Evolutionary conservation across 257 asterid genomes (phyloP), one percentile per base, ranked within the genome.

Genomic region (Solanum dulcamara): DNA sequence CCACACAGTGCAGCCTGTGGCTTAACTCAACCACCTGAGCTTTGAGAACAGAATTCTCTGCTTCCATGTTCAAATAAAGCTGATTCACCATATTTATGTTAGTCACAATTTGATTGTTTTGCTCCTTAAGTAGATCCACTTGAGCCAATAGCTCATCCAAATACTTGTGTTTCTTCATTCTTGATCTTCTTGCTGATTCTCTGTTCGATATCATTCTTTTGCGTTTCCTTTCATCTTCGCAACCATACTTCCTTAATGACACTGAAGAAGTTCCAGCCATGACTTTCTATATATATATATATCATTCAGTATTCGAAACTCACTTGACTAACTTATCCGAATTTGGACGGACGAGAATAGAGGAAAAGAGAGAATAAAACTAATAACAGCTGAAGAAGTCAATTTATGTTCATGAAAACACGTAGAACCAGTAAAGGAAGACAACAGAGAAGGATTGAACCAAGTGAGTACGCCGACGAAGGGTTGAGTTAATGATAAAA

Each of bases 361-460:
- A 32, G 24, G 28, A 2, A 2, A 68, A 35, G 4, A 33, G n/a
- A 33, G 6, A 13, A 62, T 5, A 13, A 62, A 26, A 60, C 6
- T 15, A 32, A 32, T 32, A 15, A 11, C 5, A 74, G 3, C n/a
- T 40, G n/a, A 74, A 42, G 37, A 17, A 50, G 24, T 53, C 2
- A 28, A 51, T 26, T 15, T 24, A 7, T 35, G 4, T 35, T 90
- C 89, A 89, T 62, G 92, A 92, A 71, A 91, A 91, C 84, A 84
- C 87, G 24, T 92, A 90, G 79, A 91, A 92, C 95, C 93, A 91
- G 50, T 89, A 91, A 80, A 92, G 92, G 89, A 92, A 92, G 57
- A 14, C 38, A 1, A 75, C 26, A 42, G 81, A 75, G 24, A 75
- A 44, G 26, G 81, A 75, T 44, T 75, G 95, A 33, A 92, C 91